Conservation (phyloP, 2,329 filamentous ascomycete species). For the Neoarthrinium moseri region DNA sequence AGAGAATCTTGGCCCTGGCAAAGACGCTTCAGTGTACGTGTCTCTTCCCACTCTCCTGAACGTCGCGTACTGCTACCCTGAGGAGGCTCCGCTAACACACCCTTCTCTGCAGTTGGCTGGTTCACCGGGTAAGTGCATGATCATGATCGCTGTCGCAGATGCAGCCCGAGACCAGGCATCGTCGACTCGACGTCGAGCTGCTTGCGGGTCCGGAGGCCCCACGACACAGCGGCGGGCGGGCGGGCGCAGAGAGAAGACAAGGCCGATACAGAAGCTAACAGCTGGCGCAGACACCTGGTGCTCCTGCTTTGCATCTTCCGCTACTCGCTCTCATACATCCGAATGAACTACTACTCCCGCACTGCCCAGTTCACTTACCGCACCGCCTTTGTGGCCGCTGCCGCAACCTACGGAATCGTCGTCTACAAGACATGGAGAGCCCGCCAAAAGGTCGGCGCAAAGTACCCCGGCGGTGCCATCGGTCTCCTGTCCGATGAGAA, state of each 20-base stretch:
- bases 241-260: neutral
- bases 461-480: constrained; percentile 61
- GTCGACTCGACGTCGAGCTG: neutral
- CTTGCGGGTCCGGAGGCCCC: neutral
- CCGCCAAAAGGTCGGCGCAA: constrained; percentile 71
- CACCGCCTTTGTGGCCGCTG: constrained; percentile 83
- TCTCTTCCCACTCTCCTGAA: constrained; percentile 13
- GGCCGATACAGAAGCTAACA: constrained; percentile 13
- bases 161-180: neutral
- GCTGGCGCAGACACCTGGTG: constrained; percentile 68
- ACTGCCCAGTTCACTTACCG: constrained; percentile 86
- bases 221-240: neutral
- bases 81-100: constrained; percentile 29
- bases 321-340: constrained; percentile 82
- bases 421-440: constrained; percentile 97
- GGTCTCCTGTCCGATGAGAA: constrained; percentile 85
- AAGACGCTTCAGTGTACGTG: constrained; percentile 88
- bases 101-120: constrained; percentile 63
- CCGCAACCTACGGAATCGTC: constrained; percentile 93
- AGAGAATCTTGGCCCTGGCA: constrained; percentile 75
- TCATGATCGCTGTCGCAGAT: neutral
- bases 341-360: constrained; percentile 80
- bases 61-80: constrained; percentile 21
- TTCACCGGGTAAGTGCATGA: constrained; percentile 72
- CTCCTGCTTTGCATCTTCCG: constrained; percentile 80